Percentiles rank a stretch among this genome's conserved stretches.
Evolutionary conservation across 129 eudicot species (phyloP).

Genomic region (Tanacetum coccineum): DNA sequence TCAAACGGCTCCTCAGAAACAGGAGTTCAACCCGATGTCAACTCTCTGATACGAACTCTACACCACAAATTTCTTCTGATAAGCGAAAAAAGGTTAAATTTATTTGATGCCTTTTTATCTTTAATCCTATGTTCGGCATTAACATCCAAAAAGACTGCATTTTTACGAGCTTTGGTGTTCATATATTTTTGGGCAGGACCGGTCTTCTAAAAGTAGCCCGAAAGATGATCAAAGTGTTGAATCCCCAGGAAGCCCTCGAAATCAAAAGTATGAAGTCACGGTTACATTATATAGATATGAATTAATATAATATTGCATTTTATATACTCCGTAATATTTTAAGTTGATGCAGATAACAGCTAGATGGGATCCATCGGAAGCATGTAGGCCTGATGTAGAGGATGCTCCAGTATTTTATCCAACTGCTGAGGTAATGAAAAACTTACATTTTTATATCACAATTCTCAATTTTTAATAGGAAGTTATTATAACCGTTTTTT

Average conservation of each 20-base stretch:
- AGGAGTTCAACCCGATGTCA: no score
- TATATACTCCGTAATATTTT: not conserved
- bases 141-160: not conserved
- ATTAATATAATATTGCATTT: not conserved
- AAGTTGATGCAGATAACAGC: constrained; percentile 45
- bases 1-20: no score
- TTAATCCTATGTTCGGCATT: constrained; percentile 11
- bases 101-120: constrained; percentile 8
- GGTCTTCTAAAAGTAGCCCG: constrained; percentile 29
- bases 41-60: no score
- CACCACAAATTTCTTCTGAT: constrained; percentile 1
- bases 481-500: not conserved
- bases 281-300: not conserved
- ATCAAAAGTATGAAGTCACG: constrained; percentile 35
- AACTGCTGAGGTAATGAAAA: constrained; percentile 49
- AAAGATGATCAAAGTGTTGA: constrained; percentile 44
- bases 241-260: constrained; percentile 51
- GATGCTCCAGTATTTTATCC: constrained; percentile 76
- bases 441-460: not conserved
- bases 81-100: constrained; percentile 38
- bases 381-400: constrained; percentile 54
- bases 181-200: constrained; percentile 39
- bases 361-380: constrained; percentile 68
- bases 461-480: not conserved
- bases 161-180: not conserved